phyloP scores from a whole-genome alignment of 768 basidiomycete genomes.

The Rhodotorula kratochvilovae region DNA sequence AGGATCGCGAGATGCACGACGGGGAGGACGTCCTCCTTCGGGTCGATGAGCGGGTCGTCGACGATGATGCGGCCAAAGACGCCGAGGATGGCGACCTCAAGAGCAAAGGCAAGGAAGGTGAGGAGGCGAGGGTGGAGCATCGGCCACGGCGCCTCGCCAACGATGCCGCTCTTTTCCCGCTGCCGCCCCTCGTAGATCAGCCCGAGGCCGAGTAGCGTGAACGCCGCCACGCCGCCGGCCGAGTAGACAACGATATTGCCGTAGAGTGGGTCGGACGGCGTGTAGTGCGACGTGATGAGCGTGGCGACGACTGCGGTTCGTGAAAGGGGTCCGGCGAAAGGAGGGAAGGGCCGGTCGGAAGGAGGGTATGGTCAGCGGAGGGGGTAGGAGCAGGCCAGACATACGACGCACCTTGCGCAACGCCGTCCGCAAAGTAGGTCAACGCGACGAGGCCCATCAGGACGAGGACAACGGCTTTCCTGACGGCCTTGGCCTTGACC shows the following conservation, averaged over 20 bases:
- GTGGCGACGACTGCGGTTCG: slow-evolving; percentile 24
- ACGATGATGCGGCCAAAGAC: slow-evolving; percentile 53
- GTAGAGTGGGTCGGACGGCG: slow-evolving; percentile 80
- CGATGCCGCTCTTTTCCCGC: slow-evolving; percentile 58
- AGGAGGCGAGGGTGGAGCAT: slow-evolving; percentile 45
- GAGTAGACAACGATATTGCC: slow-evolving; percentile 92
- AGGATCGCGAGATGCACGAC: slow-evolving; percentile 46
- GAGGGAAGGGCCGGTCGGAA: no score
- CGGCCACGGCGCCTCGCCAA: slow-evolving; percentile 61
- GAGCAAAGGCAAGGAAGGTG: slow-evolving; percentile 55
- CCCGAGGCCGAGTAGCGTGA: slow-evolving; percentile 49
- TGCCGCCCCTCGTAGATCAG: slow-evolving; percentile 71
- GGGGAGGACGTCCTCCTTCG: slow-evolving; percentile 49
- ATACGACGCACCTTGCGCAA: slow-evolving; percentile 52
- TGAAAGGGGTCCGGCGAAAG: no score
- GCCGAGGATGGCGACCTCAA: slow-evolving; percentile 62
- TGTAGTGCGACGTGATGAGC: slow-evolving; percentile 41
- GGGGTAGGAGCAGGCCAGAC: slow-evolving; percentile 34
- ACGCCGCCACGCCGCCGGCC: slow-evolving; percentile 61
- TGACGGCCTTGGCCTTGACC: slow-evolving; percentile 6
- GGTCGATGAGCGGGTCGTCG: slow-evolving; percentile 44
- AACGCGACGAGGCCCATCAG: slow-evolving; percentile 66
- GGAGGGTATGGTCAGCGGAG: no score
- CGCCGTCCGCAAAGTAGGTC: slow-evolving; percentile 72
- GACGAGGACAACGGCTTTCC: slow-evolving; percentile 58